Evolutionary conservation across 2,329 filamentous ascomycete genomes (phyloP), one percentile per base, ranked within the genome.

Genomic region (Achaetomium macrosporum): DNA sequence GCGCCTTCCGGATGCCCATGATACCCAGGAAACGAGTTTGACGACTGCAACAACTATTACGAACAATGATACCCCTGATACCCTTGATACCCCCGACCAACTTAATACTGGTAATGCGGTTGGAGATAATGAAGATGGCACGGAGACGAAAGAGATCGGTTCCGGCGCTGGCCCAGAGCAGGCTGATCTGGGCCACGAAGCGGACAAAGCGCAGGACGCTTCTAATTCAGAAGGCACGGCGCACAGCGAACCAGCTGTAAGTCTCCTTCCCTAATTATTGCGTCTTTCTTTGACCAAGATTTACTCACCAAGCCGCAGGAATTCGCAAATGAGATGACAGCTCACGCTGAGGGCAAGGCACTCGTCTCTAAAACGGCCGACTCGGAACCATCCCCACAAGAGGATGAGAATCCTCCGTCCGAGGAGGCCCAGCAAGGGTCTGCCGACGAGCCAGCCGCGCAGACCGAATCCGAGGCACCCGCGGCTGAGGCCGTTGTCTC

Each of bases 11-110:
- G 49, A 57, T 55, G 54, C 50, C 56, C 42, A 56, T 41, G 57
- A 56, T 58, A 57, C 57, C 57, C 57, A 42, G 50, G 50, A 53
- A 47, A 55, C 50, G 42, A 54, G 39, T 57, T 45, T 50, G 43
- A 45, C 50, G 47, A 56, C 52, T 37, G 42, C 51, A 35, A 42
- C 51, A 35, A 42, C 53, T 53, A 41, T 52, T 47, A 40, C 42
- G 31, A 55, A 45, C 30, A 31, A 54, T 56, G 50, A 59, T 57
- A 56, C 56, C 56, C 51, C 15, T 49, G 53, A 55, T 53, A 56
- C 57, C 57, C 52, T 12, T 49, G 53, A 55, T 53, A 56, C 57
- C 57, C 52, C 49, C 40, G 19, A 50, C 25, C 44, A 54, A 48
- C 35, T 48, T 57, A 55, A 58, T 56, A 40, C n/a, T 40, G 50